Evolutionary conservation across 192 early-diverging fungal genomes (phyloP).

Genomic region (Lobosporangium transversale): DNA sequence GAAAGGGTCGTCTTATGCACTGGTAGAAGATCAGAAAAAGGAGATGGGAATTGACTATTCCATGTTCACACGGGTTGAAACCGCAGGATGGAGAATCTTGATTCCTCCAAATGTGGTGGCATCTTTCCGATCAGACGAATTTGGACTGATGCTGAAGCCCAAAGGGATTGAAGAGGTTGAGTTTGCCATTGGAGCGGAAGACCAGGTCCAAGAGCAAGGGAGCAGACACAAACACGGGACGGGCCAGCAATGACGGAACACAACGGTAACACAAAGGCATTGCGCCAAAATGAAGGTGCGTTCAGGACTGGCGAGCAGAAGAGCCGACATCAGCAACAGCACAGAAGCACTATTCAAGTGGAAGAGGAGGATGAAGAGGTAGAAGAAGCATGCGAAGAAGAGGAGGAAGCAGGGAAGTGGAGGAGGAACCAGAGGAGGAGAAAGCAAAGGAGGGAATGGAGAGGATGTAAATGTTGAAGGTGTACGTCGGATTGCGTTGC

Average conservation of each 20-base stretch:
- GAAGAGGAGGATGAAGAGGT: no score
- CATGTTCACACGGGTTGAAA: slow-evolving; percentile 41
- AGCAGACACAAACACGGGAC: not conserved
- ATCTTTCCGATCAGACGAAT: slow-evolving; percentile 43
- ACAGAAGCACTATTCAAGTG: no score
- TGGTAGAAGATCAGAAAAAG: slow-evolving; percentile 37
- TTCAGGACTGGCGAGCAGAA: no score
- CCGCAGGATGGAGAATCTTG: slow-evolving; percentile 48
- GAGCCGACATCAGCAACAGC: no score
- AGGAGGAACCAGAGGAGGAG: no score
- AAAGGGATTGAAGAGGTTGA: slow-evolving; percentile 21
- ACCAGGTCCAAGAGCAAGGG: not conserved
- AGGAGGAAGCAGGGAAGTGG: no score
- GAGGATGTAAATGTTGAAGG: slow-evolving; percentile 31
- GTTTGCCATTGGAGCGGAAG: not conserved
- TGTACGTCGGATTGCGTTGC: slow-evolving; percentile 20
- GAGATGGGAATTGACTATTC: slow-evolving; percentile 49
- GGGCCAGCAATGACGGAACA: no score
- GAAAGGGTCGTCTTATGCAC: slow-evolving; percentile 25
- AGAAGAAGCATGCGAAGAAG: no score
- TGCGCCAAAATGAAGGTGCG: no score
- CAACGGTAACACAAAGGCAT: no score
- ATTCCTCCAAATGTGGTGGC: slow-evolving; percentile 46
- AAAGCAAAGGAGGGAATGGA: slow-evolving; percentile 7
- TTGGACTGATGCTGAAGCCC: slow-evolving; percentile 48